phyloP scores from a whole-genome alignment of 2,329 filamentous ascomycete genomes.

The Nemania abortiva region DNA sequence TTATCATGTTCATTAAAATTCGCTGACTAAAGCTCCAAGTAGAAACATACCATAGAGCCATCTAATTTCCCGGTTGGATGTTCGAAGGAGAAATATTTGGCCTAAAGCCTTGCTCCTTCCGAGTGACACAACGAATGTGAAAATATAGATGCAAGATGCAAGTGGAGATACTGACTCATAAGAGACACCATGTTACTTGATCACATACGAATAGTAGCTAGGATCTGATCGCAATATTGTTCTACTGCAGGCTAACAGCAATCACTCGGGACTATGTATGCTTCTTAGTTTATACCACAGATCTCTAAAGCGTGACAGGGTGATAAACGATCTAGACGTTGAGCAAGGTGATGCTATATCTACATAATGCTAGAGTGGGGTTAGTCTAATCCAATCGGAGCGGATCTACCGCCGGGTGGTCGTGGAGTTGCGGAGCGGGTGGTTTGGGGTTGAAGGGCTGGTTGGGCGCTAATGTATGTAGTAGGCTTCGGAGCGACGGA shows the following conservation, averaged over 20 bases:
- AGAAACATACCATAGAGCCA: background rate
- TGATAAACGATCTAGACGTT: background rate
- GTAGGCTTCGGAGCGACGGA: slow-evolving; percentile 18
- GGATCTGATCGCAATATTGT: background rate
- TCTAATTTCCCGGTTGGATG: background rate
- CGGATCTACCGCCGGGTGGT: background rate
- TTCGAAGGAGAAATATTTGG: background rate
- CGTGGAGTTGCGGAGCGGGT: background rate
- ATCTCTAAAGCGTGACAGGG: background rate
- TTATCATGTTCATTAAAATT: background rate
- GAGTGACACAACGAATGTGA: background rate
- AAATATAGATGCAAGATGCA: background rate
- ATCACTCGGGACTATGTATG: background rate
- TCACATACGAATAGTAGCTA: background rate
- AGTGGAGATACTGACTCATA: background rate
- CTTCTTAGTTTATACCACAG: background rate
- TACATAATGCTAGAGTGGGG: background rate
- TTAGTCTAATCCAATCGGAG: background rate
- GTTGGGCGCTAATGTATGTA: background rate
- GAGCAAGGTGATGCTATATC: background rate
- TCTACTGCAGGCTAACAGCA: background rate
- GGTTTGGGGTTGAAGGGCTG: background rate
- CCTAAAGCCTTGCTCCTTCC: background rate
- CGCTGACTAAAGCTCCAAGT: background rate
- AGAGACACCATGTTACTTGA: background rate